These are phyloP conservation scores for Phaseolus lunatus DNA, from an alignment of 306 rosid genomes.

Conservation along the genomic window DNA sequence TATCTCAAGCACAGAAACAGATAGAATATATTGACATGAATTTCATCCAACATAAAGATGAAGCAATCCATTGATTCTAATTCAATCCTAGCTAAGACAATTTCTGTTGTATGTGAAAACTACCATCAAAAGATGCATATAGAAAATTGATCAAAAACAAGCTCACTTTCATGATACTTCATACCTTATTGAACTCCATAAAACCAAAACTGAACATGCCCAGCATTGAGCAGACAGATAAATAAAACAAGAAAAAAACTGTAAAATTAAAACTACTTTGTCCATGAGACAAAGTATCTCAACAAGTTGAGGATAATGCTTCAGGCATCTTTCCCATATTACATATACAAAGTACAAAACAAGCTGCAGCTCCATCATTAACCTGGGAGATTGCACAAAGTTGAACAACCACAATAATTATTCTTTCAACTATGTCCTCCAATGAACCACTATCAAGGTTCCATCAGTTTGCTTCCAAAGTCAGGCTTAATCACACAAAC, in stretches of 20 bases:
- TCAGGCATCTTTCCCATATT: background rate
- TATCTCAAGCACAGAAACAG: slow-evolving; percentile 9
- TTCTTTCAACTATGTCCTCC: slow-evolving; percentile 4
- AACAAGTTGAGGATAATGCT: slow-evolving; percentile 6
- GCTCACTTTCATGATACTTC: background rate
- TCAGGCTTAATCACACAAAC: background rate
- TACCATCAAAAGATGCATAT: background rate
- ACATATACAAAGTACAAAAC: background rate
- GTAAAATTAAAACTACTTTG: slow-evolving; percentile 12
- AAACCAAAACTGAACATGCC: background rate
- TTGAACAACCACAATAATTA: slow-evolving; percentile 1
- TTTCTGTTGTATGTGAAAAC: background rate
- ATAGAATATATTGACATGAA: background rate
- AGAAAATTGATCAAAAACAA: background rate
- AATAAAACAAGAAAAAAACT: background rate
- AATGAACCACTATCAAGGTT: slow-evolving; percentile 11
- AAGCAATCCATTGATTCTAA: background rate
- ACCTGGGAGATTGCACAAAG: background rate
- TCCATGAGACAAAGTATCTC: slow-evolving; percentile 19
- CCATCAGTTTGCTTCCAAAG: slow-evolving; percentile 4
- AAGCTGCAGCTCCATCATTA: background rate
- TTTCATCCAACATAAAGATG: background rate
- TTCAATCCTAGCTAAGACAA: background rate
- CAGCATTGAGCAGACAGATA: background rate
- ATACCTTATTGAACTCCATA: background rate